phyloP scores from a whole-genome alignment of 805 yeast genomes.

The Ogataea trehaloabstinens region DNA sequence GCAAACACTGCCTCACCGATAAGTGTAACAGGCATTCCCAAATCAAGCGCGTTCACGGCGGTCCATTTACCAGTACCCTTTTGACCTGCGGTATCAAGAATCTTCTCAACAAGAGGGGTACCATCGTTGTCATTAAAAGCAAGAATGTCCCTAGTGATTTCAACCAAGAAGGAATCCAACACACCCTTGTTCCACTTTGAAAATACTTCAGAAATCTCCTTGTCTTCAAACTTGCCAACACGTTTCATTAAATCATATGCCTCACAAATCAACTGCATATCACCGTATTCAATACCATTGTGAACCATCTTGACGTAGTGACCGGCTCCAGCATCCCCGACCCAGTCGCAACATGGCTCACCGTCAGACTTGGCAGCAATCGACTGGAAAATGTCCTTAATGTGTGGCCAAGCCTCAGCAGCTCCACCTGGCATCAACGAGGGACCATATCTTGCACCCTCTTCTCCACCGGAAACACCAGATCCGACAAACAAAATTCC shows the following conservation, averaged over 20 bases:
- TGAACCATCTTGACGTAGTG: slow-evolving; percentile 99
- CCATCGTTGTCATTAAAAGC: slow-evolving; percentile 88
- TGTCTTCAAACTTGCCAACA: slow-evolving; percentile 84
- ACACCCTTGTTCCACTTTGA: slow-evolving; percentile 96
- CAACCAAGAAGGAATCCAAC: slow-evolving; percentile 93
- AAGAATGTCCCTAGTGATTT: slow-evolving; percentile 93
- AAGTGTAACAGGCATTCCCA: slow-evolving; percentile 97
- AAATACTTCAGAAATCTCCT: slow-evolving; percentile 92
- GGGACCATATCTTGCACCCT: slow-evolving; percentile 99
- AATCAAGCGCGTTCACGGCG: slow-evolving; percentile 94
- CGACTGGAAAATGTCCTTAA: slow-evolving; percentile 93
- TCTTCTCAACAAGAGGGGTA: slow-evolving; percentile 92
- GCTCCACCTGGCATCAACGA: slow-evolving; percentile 99
- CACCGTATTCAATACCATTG: slow-evolving; percentile 99
- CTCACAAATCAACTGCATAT: slow-evolving; percentile 98
- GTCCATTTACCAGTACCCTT: slow-evolving; percentile 99
- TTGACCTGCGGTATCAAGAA: slow-evolving; percentile 96
- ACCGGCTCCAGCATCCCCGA: slow-evolving; percentile 98
- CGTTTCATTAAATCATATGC: slow-evolving; percentile 96
- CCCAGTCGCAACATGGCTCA: slow-evolving; percentile 99
- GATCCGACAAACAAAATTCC: slow-evolving; percentile 95
- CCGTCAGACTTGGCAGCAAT: slow-evolving; percentile 96
- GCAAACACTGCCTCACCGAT: slow-evolving; percentile 99
- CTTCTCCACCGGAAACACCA: slow-evolving; percentile 99
- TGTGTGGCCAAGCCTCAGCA: slow-evolving; percentile 97